Conservation (phyloP, 2,329 filamentous ascomycete genomes). For the Trichoderma pleuroti region DNA sequence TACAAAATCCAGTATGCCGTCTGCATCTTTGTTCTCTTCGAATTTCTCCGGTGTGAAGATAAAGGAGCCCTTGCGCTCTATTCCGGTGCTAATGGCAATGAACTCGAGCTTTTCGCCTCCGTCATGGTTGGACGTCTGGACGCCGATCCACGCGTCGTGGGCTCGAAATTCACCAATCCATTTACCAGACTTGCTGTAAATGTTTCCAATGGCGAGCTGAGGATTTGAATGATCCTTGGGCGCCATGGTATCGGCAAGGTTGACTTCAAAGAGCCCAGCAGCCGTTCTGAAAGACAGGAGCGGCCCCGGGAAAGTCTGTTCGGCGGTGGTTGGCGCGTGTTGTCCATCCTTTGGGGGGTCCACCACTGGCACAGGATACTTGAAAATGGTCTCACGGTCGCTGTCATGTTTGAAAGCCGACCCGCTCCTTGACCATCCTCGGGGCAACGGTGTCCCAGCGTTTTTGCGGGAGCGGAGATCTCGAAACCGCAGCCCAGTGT, state of each 20-base stretch:
- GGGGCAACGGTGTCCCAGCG: conserved; percentile 32
- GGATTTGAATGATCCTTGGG: conserved; percentile 37
- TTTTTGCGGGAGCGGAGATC: conserved; percentile 37
- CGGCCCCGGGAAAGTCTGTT: conserved; percentile 36
- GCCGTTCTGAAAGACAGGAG: conserved; percentile 41
- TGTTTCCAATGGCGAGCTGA: conserved; percentile 42
- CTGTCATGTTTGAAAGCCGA: conserved; percentile 39
- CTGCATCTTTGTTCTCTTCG: conserved; percentile 39
- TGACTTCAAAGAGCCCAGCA: conserved; percentile 39
- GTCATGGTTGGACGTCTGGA: conserved; percentile 46
- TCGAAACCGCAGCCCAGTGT: conserved; percentile 38
- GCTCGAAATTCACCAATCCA: conserved; percentile 44
- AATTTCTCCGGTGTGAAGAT: conserved; percentile 40
- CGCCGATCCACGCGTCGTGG: conserved; percentile 45
- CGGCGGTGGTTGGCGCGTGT: conserved; percentile 31
- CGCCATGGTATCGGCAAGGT: conserved; percentile 36
- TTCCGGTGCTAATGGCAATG: conserved; percentile 40
- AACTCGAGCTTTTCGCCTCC: conserved; percentile 44
- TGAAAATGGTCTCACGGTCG: conserved; percentile 39
- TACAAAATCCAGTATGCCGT: conserved; percentile 44
- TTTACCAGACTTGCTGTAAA: conserved; percentile 35
- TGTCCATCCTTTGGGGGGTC: conserved; percentile 31
- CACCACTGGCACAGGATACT: conserved; percentile 41
- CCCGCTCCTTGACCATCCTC: conserved; percentile 39
- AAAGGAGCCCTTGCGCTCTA: conserved; percentile 41